Conservation (phyloP, 129 eudicot species). For the Ambrosia trifida region DNA sequence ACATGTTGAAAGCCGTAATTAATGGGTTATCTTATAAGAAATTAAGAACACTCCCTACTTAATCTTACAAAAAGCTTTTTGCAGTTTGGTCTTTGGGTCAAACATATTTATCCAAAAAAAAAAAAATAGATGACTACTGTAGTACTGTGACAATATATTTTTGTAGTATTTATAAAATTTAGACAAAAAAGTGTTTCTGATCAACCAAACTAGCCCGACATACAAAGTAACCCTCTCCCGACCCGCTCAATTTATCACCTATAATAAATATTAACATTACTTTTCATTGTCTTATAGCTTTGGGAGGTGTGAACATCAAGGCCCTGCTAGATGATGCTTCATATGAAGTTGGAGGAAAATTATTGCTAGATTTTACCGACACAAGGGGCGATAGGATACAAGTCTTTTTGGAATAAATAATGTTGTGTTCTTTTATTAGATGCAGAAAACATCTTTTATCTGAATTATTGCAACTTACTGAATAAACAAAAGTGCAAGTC, state of each 20-base stretch:
- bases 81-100: not conserved
- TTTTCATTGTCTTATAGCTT: conserved; percentile 43
- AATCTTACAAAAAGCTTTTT: not conserved
- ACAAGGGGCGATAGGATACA: conserved; percentile 78
- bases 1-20: not conserved
- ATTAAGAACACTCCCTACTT: not conserved
- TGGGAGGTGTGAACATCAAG: conserved; percentile 87
- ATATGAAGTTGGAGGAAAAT: conserved; percentile 70
- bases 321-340: conserved; percentile 67
- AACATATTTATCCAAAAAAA: no score
- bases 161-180: no score
- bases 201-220: no score
- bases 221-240: not conserved
- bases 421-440: not conserved
- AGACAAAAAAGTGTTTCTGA: not conserved
- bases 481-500: not conserved
- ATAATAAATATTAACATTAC: not conserved
- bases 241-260: not conserved
- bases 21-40: not conserved
- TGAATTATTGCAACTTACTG: not conserved
- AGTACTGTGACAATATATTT: no score
- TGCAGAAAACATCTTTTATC: not conserved
- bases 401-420: conserved; percentile 69
- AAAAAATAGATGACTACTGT: no score
- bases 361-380: conserved; percentile 77